Conservation (phyloP, 2,329 filamentous ascomycete genomes). For the Macroventuria anomochaeta region DNA sequence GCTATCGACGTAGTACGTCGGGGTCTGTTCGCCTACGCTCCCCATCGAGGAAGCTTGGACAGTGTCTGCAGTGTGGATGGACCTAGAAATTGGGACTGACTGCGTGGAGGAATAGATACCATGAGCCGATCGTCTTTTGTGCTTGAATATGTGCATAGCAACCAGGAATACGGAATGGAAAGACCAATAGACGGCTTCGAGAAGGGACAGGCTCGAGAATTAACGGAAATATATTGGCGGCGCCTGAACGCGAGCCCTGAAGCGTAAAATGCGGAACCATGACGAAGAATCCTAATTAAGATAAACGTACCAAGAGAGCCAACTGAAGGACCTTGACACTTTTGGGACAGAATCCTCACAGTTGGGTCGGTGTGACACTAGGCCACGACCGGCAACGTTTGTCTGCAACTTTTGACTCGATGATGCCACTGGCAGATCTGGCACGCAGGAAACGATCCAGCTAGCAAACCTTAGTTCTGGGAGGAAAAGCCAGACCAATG, state of each 20-base stretch:
- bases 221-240: conserved; percentile 12
- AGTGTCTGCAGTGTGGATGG: conserved; percentile 25
- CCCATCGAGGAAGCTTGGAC: conserved; percentile 36
- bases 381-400: conserved; percentile 11
- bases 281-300: conserved; percentile 26
- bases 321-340: conserved; percentile 7
- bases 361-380: conserved; percentile 9
- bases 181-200: conserved; percentile 8
- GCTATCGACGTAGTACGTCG: conserved; percentile 36
- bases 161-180: conserved; percentile 1
- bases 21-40: conserved; percentile 28
- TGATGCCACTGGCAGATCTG: conserved; percentile 15
- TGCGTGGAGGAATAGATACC: conserved; percentile 35
- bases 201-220: conserved; percentile 1
- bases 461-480: conserved; percentile 11
- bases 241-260: neutral
- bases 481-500: conserved; percentile 4
- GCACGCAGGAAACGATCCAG: conserved; percentile 6
- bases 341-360: neutral
- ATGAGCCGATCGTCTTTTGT: conserved; percentile 42
- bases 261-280: conserved; percentile 24
- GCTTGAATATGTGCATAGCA: conserved; percentile 38
- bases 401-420: conserved; percentile 9
- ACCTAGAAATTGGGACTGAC: conserved; percentile 25
- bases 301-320: conserved; percentile 29